Evolutionary conservation across 2,329 filamentous ascomycete species (phyloP).

Genomic region (Alternaria sp.): DNA sequence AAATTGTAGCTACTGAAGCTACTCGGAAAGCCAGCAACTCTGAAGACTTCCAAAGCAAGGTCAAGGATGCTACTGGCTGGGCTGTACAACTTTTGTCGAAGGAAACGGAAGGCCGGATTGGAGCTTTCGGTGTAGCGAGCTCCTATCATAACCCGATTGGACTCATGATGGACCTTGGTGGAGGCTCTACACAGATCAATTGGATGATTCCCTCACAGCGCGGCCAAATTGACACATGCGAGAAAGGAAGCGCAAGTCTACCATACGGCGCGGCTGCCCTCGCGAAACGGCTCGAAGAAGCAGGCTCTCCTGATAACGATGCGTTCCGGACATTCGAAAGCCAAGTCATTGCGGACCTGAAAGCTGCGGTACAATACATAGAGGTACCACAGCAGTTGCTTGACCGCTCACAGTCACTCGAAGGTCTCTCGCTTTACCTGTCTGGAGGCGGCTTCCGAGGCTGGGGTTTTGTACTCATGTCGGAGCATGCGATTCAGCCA

Average conservation of each 20-base stretch:
- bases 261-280: slow-evolving; percentile 74
- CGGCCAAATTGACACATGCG: slow-evolving; percentile 51
- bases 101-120: slow-evolving; percentile 80
- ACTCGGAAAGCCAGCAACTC: slow-evolving; percentile 82
- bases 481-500: slow-evolving; percentile 71
- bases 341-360: slow-evolving; percentile 65
- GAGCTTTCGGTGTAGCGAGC: slow-evolving; percentile 82
- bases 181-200: slow-evolving; percentile 73
- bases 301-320: slow-evolving; percentile 46
- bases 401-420: slow-evolving; percentile 31
- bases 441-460: slow-evolving; percentile 90
- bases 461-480: slow-evolving; percentile 89
- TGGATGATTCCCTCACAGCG: slow-evolving; percentile 62
- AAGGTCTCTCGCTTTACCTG: slow-evolving; percentile 71
- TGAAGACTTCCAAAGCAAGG: slow-evolving; percentile 68
- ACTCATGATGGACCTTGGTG: slow-evolving; percentile 85
- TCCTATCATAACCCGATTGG: slow-evolving; percentile 74
- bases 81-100: slow-evolving; percentile 76
- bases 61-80: slow-evolving; percentile 69
- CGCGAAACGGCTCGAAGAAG: slow-evolving; percentile 57
- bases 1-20: slow-evolving; percentile 86
- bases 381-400: slow-evolving; percentile 62
- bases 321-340: slow-evolving; percentile 56
- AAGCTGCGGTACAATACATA: slow-evolving; percentile 64
- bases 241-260: slow-evolving; percentile 65